These are phyloP conservation scores for Monosporascus cannonballus DNA, from an alignment of 2,329 filamentous ascomycete species.

Conservation along the genomic window DNA sequence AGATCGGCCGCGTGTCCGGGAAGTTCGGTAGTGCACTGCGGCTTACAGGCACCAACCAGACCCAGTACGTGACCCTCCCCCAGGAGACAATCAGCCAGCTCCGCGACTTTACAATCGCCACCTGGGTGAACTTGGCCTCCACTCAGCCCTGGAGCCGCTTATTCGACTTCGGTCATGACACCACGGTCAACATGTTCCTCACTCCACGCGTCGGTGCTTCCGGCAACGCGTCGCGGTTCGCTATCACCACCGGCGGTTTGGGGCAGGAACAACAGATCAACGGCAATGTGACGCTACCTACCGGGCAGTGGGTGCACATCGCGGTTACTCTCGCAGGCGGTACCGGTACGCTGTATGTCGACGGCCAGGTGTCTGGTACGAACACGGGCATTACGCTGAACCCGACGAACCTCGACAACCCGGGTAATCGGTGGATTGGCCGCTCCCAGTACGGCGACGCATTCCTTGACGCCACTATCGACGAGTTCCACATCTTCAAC, in stretches of 20 bases:
- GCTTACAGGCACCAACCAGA: conserved; percentile 2
- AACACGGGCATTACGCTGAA: conserved; percentile 10
- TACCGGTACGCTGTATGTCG: conserved; percentile 11
- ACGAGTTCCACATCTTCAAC: conserved; percentile 17
- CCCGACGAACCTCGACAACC: conserved; percentile 10
- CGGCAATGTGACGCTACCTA: conserved; percentile 7
- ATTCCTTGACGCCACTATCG: conserved; percentile 11
- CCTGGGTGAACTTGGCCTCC: conserved; percentile 11
- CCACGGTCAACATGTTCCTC: conserved; percentile 13
- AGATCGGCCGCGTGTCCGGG: conserved; percentile 10
- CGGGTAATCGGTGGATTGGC: conserved; percentile 16
- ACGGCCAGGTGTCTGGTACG: conserved; percentile 10
- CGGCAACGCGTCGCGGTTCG: conserved; percentile 9
- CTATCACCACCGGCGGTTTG: conserved; percentile 13
- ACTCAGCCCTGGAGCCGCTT: conserved; percentile 9
- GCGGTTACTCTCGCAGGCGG: conserved; percentile 9
- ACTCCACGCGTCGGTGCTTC: conserved; percentile 7
- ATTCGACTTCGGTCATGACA: conserved; percentile 16
- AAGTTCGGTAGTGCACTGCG: conserved; percentile 13
- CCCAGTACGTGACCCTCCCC: conserved; percentile 13
- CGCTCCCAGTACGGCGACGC: conserved; percentile 12
- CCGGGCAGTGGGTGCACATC: conserved; percentile 12
- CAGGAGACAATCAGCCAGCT: conserved; percentile 16
- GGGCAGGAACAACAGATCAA: conserved; percentile 11
- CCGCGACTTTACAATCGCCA: conserved; percentile 14